Base-by-base conservation (phyloP, 23 red algal genomes). In the Agarophyton chilense region DNA sequence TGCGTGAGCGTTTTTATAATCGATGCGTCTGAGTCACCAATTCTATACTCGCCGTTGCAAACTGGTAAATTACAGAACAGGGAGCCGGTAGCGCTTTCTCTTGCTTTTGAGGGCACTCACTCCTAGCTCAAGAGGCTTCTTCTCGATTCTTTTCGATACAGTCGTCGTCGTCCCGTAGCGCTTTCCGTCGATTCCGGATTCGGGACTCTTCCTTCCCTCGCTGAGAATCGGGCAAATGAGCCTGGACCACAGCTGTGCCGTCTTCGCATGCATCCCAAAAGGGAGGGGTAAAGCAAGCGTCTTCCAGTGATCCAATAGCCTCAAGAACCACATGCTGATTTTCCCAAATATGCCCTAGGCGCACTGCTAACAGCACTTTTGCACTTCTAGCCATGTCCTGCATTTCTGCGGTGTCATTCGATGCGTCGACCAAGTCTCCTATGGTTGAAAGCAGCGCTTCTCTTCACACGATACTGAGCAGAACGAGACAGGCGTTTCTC, bases 281-380 rank as follows among this genome's bases (percentile, higher is more conserved):
- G n/a, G n/a, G n/a, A n/a, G n/a, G n/a, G n/a, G n/a, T n/a, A n/a
- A n/a, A n/a, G n/a, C 1, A 89, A 49, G 18, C 11, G 26, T 83
- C 61, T 7, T 33, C 89, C 61, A 92, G 44, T 0, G 65, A 70
- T 28, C 57, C 89, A 5, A 92, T 56, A 3, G 89, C 89, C 32
- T 82, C 77, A 34, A 92, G 18, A n/a, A 55, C 65, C 10, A 47
- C 89, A 29, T 38, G 6, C 35, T 92, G 70, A n/a, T 60, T 60
- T 39, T 92, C 89, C 89, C 89, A 92, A 14, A 92, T 82, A 49
- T 83, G 77, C 14, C 89, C 89, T 9, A 77, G 89, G 10, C 83
- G 36, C 21, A 77, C 77, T 21, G 40, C 77, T 18, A 92, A 42
- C 29, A 92, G 49, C 8, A 56, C 89, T 29, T 80, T 82, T 14